Evolutionary conservation across 2,329 filamentous ascomycete genomes (phyloP), one percentile per base, ranked within the genome.

Genomic region (Trichophyton simii): DNA sequence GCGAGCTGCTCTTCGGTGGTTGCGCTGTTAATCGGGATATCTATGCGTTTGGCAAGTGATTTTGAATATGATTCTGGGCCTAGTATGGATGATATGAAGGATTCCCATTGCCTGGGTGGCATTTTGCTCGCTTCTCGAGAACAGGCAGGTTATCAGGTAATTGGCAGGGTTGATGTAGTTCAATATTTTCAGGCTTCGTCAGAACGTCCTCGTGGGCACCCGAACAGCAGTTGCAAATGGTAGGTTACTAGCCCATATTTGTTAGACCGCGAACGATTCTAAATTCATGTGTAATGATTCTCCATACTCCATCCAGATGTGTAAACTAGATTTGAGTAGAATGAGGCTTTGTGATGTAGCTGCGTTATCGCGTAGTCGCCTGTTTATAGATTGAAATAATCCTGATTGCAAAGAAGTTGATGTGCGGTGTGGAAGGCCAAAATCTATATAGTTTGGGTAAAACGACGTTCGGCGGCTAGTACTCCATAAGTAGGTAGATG

Each of bases 1-100:
- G 80, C 79, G 46, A 82, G 75, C 60, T 85, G 72, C 3, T 77
- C 79, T 9, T 78, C 69, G n/a, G 82, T 81, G 63, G 78, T 84
- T 57, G 77, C 80, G 63, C 73, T 77, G 66, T 80, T 83, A 67
- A 77, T 77, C 4, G 81, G 79, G 64, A 85, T 80, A 68, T 81
- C 77, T 63, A 85, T 78, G 62, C 83, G 78, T 70, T 76, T 78
- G 62, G 67, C 70, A 62, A 78, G 65, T 46, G 71, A 70, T 61
- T 64, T 44, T 8, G 69, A 58, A 11, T 65, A 61, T 13, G 31
- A 31, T 31, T 38, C 18, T 9, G 55, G 28, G 13, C 34, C 36
- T 36, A 58, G 6, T 15, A 20, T 9, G 11, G 22, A 42, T 20
- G 34, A 13, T 28, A 58, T 58, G 18, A 28, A 42, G 8, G 34